Base-by-base conservation (phyloP, 208 protist genomes). In the Trypanosoma vivax region DNA sequence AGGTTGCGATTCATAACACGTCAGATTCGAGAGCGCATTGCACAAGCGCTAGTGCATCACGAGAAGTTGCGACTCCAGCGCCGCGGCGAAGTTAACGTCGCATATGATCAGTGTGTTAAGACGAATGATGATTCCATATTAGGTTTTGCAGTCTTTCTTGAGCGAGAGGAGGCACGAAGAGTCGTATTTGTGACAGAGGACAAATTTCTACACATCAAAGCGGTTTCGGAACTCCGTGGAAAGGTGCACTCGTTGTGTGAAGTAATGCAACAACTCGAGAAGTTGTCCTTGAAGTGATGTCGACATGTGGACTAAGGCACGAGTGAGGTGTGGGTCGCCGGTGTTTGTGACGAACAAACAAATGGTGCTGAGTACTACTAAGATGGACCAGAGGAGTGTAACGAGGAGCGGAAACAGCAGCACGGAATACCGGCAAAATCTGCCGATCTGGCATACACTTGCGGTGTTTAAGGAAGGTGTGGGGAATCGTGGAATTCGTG, bases 121-220 rank as follows among this genome's bases (percentile, higher is more conserved):
- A 76, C 31, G 25, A 89, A 88, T 33, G 86, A 93, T 52, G 82
- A 90, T 48, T 65, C 64, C 41, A 93, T 93, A 42, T 64, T 93
- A 1, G 86, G 80, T 11, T 93, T 82, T 54, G 86, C 82, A 13
- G 75, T 93, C 18, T 93, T 70, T 67, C 61, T 93, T 23, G 58
- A 55, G 2, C 43, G 54, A 6, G 19, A 66, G 28, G 60, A 70
- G 27, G 23, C 50, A 9, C 30, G 19, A 0, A 7, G 3, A 4
- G 76, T 93, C 10, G 11, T 76, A 27, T 90, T 93, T 54, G 67
- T 93, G 3, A 82, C 79, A 1, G 80, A 93, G 34, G 86, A 93
- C 63, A 88, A 86, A 51, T 79, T 89, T 31, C 65, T 93, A 21
- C 54, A 50, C 19, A 66, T 93, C 42, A 93, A 90, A 54, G 86